A percentile compares a stretch with the other conserved stretches of the same genome.
phyloP scores from a whole-genome alignment of 2,329 filamentous ascomycete species.

The Hypoxylon sp. region DNA sequence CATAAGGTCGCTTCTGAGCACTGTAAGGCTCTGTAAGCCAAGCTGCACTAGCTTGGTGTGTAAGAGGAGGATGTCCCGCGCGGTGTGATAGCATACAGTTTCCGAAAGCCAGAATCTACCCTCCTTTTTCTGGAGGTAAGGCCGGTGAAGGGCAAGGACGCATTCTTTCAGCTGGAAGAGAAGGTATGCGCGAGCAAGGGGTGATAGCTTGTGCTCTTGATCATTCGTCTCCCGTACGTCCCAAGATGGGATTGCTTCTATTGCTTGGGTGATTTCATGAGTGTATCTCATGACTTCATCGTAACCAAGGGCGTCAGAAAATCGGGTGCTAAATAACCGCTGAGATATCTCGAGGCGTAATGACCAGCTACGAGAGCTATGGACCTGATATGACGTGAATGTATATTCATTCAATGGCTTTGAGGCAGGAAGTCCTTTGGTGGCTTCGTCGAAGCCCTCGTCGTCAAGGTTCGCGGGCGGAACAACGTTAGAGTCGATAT shows the following conservation, averaged over 20 bases:
- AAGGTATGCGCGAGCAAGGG: conserved; percentile 34
- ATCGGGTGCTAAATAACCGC: conserved; percentile 20
- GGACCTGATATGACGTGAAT: conserved; percentile 42
- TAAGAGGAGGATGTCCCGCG: conserved; percentile 42
- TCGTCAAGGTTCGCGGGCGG: conserved; percentile 45
- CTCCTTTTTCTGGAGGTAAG: conserved; percentile 35
- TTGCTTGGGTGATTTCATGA: conserved; percentile 39
- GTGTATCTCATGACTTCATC: conserved; percentile 44
- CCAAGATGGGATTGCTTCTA: conserved; percentile 40
- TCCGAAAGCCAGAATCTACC: conserved; percentile 41
- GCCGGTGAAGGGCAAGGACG: conserved; percentile 44
- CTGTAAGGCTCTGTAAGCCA: conserved; percentile 28
- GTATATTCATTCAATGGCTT: conserved; percentile 38
- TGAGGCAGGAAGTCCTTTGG: conserved; percentile 30
- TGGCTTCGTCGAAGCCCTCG: conserved; percentile 38
- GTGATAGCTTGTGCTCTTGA: background rate
- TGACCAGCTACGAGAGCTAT: conserved; percentile 37
- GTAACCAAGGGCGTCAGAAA: conserved; percentile 26
- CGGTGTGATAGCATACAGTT: conserved; percentile 39
- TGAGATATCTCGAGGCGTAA: conserved; percentile 44
- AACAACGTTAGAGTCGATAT: conserved; percentile 35
- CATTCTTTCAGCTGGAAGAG: conserved; percentile 43
- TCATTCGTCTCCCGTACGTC: conserved; percentile 10
- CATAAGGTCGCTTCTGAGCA: conserved; percentile 42
- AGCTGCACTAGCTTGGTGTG: conserved; percentile 33